A percentile compares a stretch with the other conserved stretches of the same genome.
These are phyloP conservation scores for Tremella fuciformis DNA, from an alignment of 768 basidiomycete species.

Conservation along the genomic window DNA sequence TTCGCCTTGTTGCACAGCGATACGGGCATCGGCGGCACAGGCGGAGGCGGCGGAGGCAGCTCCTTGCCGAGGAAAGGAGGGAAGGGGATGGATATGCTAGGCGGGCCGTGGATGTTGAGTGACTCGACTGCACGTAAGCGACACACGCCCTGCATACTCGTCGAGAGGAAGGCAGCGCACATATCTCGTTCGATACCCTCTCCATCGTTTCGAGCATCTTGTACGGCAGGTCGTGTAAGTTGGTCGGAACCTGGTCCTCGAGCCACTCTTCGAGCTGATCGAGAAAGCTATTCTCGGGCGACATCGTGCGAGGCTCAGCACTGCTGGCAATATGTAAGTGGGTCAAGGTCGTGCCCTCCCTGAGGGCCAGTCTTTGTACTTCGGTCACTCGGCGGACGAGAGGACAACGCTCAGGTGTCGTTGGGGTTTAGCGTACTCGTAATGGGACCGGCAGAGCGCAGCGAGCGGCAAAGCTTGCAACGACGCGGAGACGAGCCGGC, in stretches of 20 bases:
- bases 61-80: slow-evolving; percentile 43
- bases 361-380: background rate
- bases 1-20: slow-evolving; percentile 19
- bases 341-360: background rate
- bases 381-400: too few relatives aligned
- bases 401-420: too few relatives aligned
- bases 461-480: too few relatives aligned
- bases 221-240: slow-evolving; percentile 47
- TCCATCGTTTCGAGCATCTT: slow-evolving; percentile 46
- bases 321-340: background rate
- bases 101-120: slow-evolving; percentile 46
- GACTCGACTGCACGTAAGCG: slow-evolving; percentile 37
- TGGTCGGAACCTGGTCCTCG: slow-evolving; percentile 42
- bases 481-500: too few relatives aligned
- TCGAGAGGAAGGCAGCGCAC: slow-evolving; percentile 21
- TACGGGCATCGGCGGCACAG: slow-evolving; percentile 13
- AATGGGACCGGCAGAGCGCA: too few relatives aligned
- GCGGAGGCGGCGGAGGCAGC: slow-evolving; percentile 39
- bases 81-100: slow-evolving; percentile 45
- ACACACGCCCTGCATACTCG: background rate
- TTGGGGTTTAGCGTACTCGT: too few relatives aligned
- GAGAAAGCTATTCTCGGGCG: slow-evolving; percentile 34
- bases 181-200: slow-evolving; percentile 44
- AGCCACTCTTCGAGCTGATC: slow-evolving; percentile 48
- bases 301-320: slow-evolving; percentile 20